Evolutionary conservation across 441 rosid genomes (phyloP).

Genomic region (Jatropha multifida): DNA sequence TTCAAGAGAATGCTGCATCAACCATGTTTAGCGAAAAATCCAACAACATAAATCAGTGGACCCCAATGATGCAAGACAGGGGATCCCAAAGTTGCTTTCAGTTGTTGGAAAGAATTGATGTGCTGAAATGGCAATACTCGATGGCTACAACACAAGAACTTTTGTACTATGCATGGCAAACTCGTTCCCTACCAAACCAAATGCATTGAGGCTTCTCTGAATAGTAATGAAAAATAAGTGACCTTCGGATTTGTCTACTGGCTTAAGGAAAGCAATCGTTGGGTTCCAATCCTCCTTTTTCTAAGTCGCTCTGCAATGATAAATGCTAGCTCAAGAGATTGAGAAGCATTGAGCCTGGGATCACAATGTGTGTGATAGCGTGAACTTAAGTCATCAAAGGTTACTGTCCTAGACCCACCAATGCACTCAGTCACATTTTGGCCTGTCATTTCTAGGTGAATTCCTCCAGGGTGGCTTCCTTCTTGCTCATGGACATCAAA

Average conservation of each 20-base stretch:
- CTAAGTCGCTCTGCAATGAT: conserved; percentile 93
- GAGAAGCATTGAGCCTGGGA: conserved; percentile 91
- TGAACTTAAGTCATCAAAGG: conserved; percentile 86
- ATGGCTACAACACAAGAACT: conserved; percentile 6
- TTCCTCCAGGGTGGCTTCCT: conserved; percentile 92
- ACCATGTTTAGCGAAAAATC: neutral
- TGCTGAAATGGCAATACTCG: neutral
- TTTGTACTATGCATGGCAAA: neutral
- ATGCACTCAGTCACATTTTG: conserved; percentile 97
- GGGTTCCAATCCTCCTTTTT: conserved; percentile 65
- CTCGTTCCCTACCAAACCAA: conserved; percentile 26
- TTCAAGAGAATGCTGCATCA: neutral
- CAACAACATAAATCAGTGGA: neutral
- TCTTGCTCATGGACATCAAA: conserved; percentile 98
- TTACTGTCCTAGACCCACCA: conserved; percentile 90
- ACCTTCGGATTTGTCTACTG: conserved; percentile 12
- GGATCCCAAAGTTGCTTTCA: neutral
- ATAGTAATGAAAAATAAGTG: neutral
- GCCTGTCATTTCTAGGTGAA: conserved; percentile 95
- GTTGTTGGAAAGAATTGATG: neutral
- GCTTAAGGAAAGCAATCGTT: conserved; percentile 32
- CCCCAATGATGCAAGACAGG: neutral
- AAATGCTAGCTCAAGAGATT: conserved; percentile 91
- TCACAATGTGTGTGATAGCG: conserved; percentile 97
- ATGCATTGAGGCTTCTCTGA: conserved; percentile 10